phyloP scores from a whole-genome alignment of 768 basidiomycete species.

The Lenzites betulinus region DNA sequence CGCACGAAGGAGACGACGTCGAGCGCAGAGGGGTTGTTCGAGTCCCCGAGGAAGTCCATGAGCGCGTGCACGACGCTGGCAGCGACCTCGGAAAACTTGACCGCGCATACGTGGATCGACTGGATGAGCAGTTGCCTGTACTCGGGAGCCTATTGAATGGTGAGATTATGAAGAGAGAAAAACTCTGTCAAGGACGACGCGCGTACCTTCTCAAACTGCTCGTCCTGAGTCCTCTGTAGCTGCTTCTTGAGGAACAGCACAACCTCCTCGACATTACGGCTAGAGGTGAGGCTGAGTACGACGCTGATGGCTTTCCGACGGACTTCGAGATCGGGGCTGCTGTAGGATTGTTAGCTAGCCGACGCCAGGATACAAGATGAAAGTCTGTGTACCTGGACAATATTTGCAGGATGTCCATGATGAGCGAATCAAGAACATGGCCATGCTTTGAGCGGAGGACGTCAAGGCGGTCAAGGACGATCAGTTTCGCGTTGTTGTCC shows the following conservation, averaged over 20 bases:
- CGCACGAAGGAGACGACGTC: constrained; percentile 90
- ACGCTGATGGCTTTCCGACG: constrained; percentile 89
- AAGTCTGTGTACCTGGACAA: constrained; percentile 61
- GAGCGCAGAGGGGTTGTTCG: constrained; percentile 91
- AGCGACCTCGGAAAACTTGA: constrained; percentile 96
- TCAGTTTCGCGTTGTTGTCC: constrained; percentile 98
- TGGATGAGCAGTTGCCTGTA: constrained; percentile 97
- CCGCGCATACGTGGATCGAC: constrained; percentile 93
- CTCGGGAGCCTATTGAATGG: constrained; percentile 69
- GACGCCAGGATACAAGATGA: not conserved
- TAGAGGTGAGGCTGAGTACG: constrained; percentile 90
- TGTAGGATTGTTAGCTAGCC: not conserved
- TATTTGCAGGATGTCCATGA: constrained; percentile 95
- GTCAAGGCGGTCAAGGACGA: constrained; percentile 92
- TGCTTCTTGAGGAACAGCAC: constrained; percentile 98
- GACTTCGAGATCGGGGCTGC: constrained; percentile 93
- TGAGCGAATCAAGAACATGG: constrained; percentile 83
- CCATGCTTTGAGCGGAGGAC: constrained; percentile 82
- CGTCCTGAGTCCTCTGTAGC: constrained; percentile 88
- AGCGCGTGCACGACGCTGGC: constrained; percentile 92
- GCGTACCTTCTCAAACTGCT: constrained; percentile 86
- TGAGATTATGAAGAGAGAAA: not conserved
- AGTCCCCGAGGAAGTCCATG: constrained; percentile 94
- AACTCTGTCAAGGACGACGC: not conserved
- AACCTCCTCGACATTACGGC: constrained; percentile 95